These are phyloP conservation scores for Pseudogymnoascus sp. DNA, from an alignment of 2,329 filamentous ascomycete genomes.

Conservation along the genomic window DNA sequence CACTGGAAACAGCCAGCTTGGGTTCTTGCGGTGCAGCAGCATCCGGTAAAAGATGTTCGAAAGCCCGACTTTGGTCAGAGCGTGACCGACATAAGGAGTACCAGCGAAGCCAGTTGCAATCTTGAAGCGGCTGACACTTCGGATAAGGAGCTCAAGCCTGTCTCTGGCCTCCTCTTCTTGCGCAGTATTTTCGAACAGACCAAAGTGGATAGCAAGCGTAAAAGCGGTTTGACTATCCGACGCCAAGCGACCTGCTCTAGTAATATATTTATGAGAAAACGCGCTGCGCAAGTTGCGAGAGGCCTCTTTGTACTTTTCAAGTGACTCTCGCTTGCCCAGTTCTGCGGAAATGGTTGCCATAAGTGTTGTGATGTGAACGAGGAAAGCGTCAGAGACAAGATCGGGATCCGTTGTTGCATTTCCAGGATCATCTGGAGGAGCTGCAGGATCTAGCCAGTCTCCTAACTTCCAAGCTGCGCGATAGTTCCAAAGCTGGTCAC, in stretches of 20 bases:
- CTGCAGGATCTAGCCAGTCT: slow-evolving; percentile 18
- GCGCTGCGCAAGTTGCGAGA: background rate
- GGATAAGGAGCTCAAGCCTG: slow-evolving; percentile 12
- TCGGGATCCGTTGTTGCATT: slow-evolving; percentile 14
- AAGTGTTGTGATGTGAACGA: slow-evolving; percentile 14
- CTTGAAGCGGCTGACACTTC: slow-evolving; percentile 9
- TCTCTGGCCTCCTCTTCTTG: slow-evolving; percentile 8
- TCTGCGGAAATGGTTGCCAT: slow-evolving; percentile 12
- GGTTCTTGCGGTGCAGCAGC: slow-evolving; percentile 18
- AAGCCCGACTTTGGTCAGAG: slow-evolving; percentile 8
- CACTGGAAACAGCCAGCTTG: slow-evolving; percentile 20
- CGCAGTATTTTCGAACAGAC: slow-evolving; percentile 7
- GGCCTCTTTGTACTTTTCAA: background rate
- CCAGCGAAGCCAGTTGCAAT: slow-evolving; percentile 19
- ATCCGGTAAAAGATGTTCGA: slow-evolving; percentile 25
- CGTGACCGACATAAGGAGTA: slow-evolving; percentile 14
- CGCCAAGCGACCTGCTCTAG: slow-evolving; percentile 5
- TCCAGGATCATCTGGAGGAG: slow-evolving; percentile 14
- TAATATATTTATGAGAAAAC: slow-evolving; percentile 7
- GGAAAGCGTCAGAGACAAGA: slow-evolving; percentile 16
- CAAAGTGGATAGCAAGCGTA: slow-evolving; percentile 16
- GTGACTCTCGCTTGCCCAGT: slow-evolving; percentile 10
- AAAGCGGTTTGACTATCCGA: slow-evolving; percentile 18
- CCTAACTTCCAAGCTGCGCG: slow-evolving; percentile 2
- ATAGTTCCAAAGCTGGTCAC: slow-evolving; percentile 13